Percentiles rank a stretch among this genome's conserved stretches.
Conservation (phyloP, 148 eudicot species). For the Fagopyrum homotropicum region DNA sequence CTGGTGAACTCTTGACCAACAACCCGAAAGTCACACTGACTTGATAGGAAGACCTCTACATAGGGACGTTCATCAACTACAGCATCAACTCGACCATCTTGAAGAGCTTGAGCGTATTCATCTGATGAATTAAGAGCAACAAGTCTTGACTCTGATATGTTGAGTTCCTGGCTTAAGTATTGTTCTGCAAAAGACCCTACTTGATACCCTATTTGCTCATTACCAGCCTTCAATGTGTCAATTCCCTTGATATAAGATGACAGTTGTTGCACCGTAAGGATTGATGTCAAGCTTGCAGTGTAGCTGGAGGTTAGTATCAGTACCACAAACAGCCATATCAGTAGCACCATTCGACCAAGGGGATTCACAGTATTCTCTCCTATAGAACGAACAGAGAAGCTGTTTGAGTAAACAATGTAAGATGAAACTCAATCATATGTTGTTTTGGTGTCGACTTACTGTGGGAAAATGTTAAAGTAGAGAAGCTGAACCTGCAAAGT, state of each 20-base stretch:
- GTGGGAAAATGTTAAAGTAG: conserved; percentile 84
- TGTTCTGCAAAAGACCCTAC: conserved; percentile 75
- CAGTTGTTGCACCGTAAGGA: conserved; percentile 91
- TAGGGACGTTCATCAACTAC: conserved; percentile 86
- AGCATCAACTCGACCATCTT: conserved; percentile 65
- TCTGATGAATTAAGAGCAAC: conserved; percentile 63
- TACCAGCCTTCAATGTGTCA: conserved; percentile 39
- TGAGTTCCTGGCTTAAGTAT: conserved; percentile 54
- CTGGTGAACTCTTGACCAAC: conserved; percentile 85
- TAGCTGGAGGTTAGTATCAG: conserved; percentile 91
- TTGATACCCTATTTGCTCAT: conserved; percentile 71
- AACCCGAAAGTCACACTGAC: conserved; percentile 69
- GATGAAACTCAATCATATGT: background rate
- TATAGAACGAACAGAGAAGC: conserved; percentile 20
- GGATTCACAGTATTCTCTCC: conserved; percentile 75
- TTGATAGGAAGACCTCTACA: conserved; percentile 73
- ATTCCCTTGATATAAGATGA: conserved; percentile 77
- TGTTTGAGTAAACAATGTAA: background rate
- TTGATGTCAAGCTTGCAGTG: conserved; percentile 94
- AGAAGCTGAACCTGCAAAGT: conserved; percentile 89
- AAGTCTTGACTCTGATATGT: conserved; percentile 61
- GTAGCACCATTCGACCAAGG: conserved; percentile 66
- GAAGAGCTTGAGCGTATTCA: conserved; percentile 62
- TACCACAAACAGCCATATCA: conserved; percentile 95
- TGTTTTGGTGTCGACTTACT: conserved; percentile 44